Evolutionary conservation across 768 basidiomycete species (phyloP), one percentile per base, ranked within the genome.

Genomic region (Agrocybe pediades): DNA sequence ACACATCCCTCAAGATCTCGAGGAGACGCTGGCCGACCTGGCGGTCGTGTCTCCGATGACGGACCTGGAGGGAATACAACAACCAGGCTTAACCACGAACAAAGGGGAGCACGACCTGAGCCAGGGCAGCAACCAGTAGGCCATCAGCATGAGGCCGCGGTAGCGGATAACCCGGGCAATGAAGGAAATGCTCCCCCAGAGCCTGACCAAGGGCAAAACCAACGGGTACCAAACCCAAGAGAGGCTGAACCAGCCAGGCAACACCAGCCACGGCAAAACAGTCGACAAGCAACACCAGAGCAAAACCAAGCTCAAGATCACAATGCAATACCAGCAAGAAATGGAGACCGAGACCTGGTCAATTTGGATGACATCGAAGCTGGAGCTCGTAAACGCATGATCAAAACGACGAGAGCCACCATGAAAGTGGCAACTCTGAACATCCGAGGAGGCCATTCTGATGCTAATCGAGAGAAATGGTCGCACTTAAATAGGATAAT

Each of bases 401-500:
- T n/a, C n/a, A 36, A 36, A 36, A 36, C 6, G 3, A 36, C 33
- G n/a, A 4, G 33, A 36, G 33, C 11, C 5, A 13, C 33, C 33
- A 36, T 36, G 11, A 36, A 36, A 13, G 11, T 36, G 3, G 47
- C 30, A 2, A 20, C 47, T 2, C 30, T 48, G n/a, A 48, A 48
- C 21, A 48, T 48, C 2, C 19, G 30, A 48, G 47, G 47, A 16
- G 45, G 23, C 6, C 3, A 6, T 6, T 26, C 25, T 23, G 17
- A 33, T 11, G 3, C 17, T 2, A 20, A 29, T 5, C 30, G 13
- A 1, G 13, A 36, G 13, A 71, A 71, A 45, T 68, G 67, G 66
- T 3, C 49, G 0, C 56, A 69, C 11, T 49, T 72, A 1, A 68
- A 66, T 46, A 62, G 62, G 42, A 33, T 71, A 5, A 54, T 74